Conservation (phyloP, 257 asterid genomes). For the Avicennia marina region DNA sequence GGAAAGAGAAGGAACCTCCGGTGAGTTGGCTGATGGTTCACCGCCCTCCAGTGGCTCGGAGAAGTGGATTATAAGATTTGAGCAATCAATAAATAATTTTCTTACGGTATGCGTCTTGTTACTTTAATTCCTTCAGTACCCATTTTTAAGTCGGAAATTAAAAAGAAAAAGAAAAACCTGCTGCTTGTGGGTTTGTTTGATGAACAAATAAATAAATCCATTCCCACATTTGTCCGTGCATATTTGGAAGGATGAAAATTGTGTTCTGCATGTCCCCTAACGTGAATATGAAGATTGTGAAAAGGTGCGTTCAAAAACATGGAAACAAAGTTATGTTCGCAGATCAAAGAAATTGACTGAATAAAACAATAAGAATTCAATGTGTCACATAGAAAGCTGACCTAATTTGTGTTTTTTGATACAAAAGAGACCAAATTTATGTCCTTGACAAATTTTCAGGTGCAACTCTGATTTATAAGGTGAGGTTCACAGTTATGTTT, state of each 20-base stretch:
- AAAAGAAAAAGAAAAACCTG: neutral
- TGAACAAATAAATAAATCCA: slow-evolving; percentile 3
- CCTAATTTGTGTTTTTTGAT: no score
- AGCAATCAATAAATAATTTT: slow-evolving; percentile 82
- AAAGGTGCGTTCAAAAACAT: no score
- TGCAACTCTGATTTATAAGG: no score
- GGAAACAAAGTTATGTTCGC: no score
- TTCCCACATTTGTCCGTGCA: no score
- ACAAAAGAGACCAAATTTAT: no score
- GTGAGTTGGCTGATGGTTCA: slow-evolving; percentile 35
- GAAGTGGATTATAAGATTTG: slow-evolving; percentile 64
- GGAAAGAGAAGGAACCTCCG: slow-evolving; percentile 39
- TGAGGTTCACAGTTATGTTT: no score
- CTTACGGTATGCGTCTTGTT: slow-evolving; percentile 57
- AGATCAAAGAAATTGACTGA: no score
- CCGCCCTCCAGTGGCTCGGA: slow-evolving; percentile 45
- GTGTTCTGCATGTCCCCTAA: neutral
- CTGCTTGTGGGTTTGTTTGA: neutral
- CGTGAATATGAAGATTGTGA: no score
- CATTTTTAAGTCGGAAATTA: neutral
- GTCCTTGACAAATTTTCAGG: no score
- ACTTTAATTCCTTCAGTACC: slow-evolving; percentile 1
- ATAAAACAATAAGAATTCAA: no score
- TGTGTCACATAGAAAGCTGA: no score
- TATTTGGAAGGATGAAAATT: neutral